Base-by-base conservation (phyloP, 2,329 filamentous ascomycete species). In the Teratosphaeria pseudoeucalypti region DNA sequence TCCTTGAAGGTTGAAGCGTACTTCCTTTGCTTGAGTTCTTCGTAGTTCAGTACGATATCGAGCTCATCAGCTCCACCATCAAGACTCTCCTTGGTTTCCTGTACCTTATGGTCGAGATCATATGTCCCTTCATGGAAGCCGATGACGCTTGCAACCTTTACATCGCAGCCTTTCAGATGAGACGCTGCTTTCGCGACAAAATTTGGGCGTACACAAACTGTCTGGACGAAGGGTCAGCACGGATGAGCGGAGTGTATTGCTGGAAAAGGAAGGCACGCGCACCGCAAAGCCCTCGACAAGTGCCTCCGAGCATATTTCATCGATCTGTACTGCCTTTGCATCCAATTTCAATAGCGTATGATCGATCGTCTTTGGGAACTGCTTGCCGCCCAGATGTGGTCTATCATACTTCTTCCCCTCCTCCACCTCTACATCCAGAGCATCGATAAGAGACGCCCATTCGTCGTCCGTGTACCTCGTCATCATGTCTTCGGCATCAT, bases 71-170 rank as follows among this genome's bases (percentile, higher is more conserved):
- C 82, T 23, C 82, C 82, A 19, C 76, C 72, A 9, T 68, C 64
- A 39, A 83, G 70, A 14, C 81, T 81, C 11, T 73, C 71, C 29
- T 73, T 72, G 0, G 80, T 78, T 71, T 85, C 82, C 23, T 68
- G 65, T 61, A 79, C 71, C 67, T 84, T 84, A 34, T 75, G 71
- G 3, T 73, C 67, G 0, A 80, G 79, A 55, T 78, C 72, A 61
- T 82, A 73, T 0, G 80, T 83, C 12, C 83, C 83, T 67, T 84
- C 81, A 57, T 80, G 83, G 68, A 85, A 85, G 26, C 81, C 82
- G 10, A 85, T 76, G 6, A 85, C 83, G 63, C 80, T 82, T 53
- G 82, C 81, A 23, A 85, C 77, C 27, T 74, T 73, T n/a, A 82
- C 77, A 6, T 69, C 68, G 7, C 76, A 76, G 55, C 75, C 76